Evolutionary conservation across 2,329 filamentous ascomycete species (phyloP).

Genomic region (Aspergillus japonicus): DNA sequence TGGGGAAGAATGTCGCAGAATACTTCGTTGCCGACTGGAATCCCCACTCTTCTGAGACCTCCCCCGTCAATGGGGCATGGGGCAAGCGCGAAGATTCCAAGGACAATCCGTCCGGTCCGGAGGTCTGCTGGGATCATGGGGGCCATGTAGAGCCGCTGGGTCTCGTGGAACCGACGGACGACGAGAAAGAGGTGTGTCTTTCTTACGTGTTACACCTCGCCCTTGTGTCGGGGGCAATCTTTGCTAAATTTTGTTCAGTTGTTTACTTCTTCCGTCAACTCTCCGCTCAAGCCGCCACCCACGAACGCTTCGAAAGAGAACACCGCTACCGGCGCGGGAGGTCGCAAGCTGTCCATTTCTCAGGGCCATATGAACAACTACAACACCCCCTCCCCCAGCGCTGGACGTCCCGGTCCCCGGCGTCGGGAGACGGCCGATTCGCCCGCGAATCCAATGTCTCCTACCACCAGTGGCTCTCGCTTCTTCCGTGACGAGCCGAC

Average conservation of each 20-base stretch:
- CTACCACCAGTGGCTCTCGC: conserved; percentile 45
- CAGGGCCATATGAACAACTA: conserved; percentile 64
- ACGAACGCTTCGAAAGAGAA: conserved; percentile 64
- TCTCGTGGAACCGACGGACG: conserved; percentile 68
- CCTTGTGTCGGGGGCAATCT: conserved; percentile 2
- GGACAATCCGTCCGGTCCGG: conserved; percentile 74
- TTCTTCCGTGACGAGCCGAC: conserved; percentile 53
- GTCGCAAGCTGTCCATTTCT: conserved; percentile 79
- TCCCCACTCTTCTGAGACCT: conserved; percentile 62
- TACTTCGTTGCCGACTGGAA: conserved; percentile 78
- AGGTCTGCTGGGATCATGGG: conserved; percentile 82
- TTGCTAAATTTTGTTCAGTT: conserved; percentile 55
- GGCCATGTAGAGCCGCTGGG: conserved; percentile 70
- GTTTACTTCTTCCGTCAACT: conserved; percentile 87
- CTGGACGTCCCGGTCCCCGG: conserved; percentile 70
- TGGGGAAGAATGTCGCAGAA: conserved; percentile 61
- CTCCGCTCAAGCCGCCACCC: conserved; percentile 80
- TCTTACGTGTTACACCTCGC: conserved; percentile 3
- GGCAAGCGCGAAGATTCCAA: conserved; percentile 74
- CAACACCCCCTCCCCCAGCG: conserved; percentile 70
- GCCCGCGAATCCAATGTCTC: conserved; percentile 52
- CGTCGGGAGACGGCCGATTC: conserved; percentile 83
- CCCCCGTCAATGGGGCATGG: conserved; percentile 64
- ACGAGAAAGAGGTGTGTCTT: conserved; percentile 60
- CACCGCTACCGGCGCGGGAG: conserved; percentile 42